Evolutionary conservation across 768 basidiomycete genomes (phyloP).

Genomic region (Hebeloma cylindrosporum): DNA sequence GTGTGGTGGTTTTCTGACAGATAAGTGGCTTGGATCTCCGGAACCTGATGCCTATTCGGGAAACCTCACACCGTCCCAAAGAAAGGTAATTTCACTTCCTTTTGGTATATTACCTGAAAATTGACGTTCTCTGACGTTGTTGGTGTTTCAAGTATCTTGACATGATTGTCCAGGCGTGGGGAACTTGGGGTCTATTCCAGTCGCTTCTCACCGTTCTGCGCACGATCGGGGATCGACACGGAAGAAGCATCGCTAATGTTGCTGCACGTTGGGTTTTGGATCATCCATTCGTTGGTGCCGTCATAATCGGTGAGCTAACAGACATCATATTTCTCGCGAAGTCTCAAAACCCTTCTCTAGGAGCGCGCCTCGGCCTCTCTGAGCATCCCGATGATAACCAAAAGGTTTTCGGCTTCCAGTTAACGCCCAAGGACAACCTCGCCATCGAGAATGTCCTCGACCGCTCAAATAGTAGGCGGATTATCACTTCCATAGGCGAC

Average conservation of each 20-base stretch:
- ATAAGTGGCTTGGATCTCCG: constrained; percentile 65
- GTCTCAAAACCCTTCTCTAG: constrained; percentile 33
- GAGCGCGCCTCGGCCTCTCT: constrained; percentile 71
- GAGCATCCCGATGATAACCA: constrained; percentile 73
- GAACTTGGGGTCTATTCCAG: constrained; percentile 76
- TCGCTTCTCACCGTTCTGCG: constrained; percentile 57
- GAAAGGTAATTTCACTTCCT: constrained; percentile 53
- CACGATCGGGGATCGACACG: constrained; percentile 65
- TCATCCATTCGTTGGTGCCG: constrained; percentile 74
- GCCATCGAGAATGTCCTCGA: constrained; percentile 64
- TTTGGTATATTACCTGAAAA: not conserved
- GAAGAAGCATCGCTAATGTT: constrained; percentile 71
- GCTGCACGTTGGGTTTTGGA: constrained; percentile 85
- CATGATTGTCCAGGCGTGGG: constrained; percentile 80
- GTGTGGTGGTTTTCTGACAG: constrained; percentile 84
- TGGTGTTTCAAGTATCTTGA: constrained; percentile 66
- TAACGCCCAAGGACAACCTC: constrained; percentile 55
- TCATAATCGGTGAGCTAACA: constrained; percentile 63
- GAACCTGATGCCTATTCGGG: constrained; percentile 74
- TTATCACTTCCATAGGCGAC: constrained; percentile 74
- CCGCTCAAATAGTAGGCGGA: constrained; percentile 57
- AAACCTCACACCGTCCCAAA: constrained; percentile 74
- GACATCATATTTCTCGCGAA: not conserved
- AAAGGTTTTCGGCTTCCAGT: constrained; percentile 55
- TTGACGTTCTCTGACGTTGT: constrained; percentile 1